Evolutionary conservation across 176 grass and related monocot species (phyloP).

Genomic region (Chloris gayana): DNA sequence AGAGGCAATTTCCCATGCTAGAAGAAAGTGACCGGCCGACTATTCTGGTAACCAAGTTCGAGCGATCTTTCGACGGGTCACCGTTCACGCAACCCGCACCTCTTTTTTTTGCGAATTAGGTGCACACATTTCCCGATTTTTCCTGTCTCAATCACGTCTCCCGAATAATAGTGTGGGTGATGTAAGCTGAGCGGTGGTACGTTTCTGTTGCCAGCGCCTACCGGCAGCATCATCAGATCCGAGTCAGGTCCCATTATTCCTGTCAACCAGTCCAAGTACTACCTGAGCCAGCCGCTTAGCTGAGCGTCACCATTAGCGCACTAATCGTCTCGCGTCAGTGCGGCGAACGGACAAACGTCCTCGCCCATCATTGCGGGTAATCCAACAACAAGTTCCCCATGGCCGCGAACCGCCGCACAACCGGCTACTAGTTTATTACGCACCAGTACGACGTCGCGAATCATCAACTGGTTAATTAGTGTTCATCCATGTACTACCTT

Average conservation of each 20-base stretch:
- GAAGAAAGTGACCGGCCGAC: not conserved
- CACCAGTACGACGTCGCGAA: not conserved
- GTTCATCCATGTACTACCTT: not conserved
- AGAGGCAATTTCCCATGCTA: too few relatives aligned
- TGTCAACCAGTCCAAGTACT: conserved; percentile 26
- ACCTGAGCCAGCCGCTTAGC: not conserved
- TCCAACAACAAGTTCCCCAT: conserved; percentile 3
- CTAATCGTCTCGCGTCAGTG: conserved; percentile 17
- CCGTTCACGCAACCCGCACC: too few relatives aligned
- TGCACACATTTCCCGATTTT: not conserved
- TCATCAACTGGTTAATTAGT: not conserved
- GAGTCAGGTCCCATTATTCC: conserved; percentile 31
- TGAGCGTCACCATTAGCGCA: conserved; percentile 40
- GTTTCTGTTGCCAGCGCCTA: not conserved
- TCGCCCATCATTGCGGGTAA: conserved; percentile 20
- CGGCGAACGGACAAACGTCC: conserved; percentile 29
- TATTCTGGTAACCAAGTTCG: not conserved
- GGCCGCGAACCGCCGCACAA: not conserved
- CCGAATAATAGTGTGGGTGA: conserved; percentile 23
- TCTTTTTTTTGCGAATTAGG: not conserved
- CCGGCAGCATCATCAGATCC: conserved; percentile 48
- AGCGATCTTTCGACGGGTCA: not conserved
- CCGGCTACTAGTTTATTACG: not conserved
- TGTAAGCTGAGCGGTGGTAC: not conserved
- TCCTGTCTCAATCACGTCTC: conserved; percentile 5